These are phyloP conservation scores for Serendipita vermifera DNA, from an alignment of 768 basidiomycete genomes.

Conservation along the genomic window DNA sequence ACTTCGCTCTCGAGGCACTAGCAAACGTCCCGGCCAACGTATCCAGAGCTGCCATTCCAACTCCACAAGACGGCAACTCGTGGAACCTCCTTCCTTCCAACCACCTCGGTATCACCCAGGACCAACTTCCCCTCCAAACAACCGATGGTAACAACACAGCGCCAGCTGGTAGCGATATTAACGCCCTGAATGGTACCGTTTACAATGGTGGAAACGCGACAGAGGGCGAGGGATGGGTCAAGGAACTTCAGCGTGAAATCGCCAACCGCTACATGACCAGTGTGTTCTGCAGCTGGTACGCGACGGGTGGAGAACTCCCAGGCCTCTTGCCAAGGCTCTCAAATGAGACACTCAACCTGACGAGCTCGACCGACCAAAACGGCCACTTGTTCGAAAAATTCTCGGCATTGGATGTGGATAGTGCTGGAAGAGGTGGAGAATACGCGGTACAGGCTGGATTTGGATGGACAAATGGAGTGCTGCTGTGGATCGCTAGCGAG, in stretches of 20 bases:
- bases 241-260: constrained; percentile 50
- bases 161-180: constrained; percentile 46
- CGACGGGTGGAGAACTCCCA: constrained; percentile 77
- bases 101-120: constrained; percentile 70
- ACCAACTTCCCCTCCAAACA: constrained; percentile 56
- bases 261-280: constrained; percentile 79
- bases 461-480: constrained; percentile 80
- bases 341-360: constrained; percentile 54
- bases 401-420: constrained; percentile 63
- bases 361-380: constrained; percentile 48
- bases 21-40: constrained; percentile 60
- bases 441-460: constrained; percentile 83
- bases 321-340: constrained; percentile 57
- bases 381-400: constrained; percentile 89
- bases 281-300: constrained; percentile 83
- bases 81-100: constrained; percentile 60
- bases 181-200: constrained; percentile 40
- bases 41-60: constrained; percentile 44
- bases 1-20: constrained; percentile 68
- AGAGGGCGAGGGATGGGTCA: constrained; percentile 50
- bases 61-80: constrained; percentile 40
- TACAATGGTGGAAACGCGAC: constrained; percentile 53
- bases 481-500: constrained; percentile 57
- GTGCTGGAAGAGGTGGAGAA: constrained; percentile 70
- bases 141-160: constrained; percentile 34